Percentiles rank a stretch among this genome's conserved stretches.
Conservation (phyloP, 2,329 filamentous ascomycete genomes). For the Incumbomyces lentus region DNA sequence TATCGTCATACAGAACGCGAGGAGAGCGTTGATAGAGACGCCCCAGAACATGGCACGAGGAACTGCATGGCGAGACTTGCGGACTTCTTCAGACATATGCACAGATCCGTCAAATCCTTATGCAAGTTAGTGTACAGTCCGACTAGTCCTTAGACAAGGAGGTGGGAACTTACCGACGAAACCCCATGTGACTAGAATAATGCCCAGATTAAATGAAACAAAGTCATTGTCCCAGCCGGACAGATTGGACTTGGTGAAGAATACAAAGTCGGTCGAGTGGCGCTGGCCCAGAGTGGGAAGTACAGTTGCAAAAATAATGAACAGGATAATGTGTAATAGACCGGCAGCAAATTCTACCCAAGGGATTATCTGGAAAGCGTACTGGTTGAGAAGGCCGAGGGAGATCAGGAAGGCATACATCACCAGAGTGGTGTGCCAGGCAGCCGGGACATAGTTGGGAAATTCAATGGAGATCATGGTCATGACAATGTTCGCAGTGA, state of each 20-base stretch:
- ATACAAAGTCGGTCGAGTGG: slow-evolving; percentile 27
- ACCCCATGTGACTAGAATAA: slow-evolving; percentile 25
- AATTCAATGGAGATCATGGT: slow-evolving; percentile 11
- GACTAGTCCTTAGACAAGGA: slow-evolving; percentile 1
- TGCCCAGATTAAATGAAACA: slow-evolving; percentile 28
- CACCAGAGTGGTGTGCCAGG: slow-evolving; percentile 25
- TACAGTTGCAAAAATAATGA: slow-evolving; percentile 27
- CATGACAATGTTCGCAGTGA: slow-evolving; percentile 20
- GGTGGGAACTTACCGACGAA: slow-evolving; percentile 19
- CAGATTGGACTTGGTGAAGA: slow-evolving; percentile 18
- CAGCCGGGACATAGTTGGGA: not conserved
- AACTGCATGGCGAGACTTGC: slow-evolving; percentile 23
- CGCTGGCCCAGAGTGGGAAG: slow-evolving; percentile 24
- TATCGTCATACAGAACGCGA: slow-evolving; percentile 27
- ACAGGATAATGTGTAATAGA: slow-evolving; percentile 25
- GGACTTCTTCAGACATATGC: slow-evolving; percentile 29
- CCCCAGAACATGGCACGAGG: slow-evolving; percentile 28
- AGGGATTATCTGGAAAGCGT: slow-evolving; percentile 28
- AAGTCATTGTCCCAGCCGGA: slow-evolving; percentile 26
- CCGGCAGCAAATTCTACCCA: slow-evolving; percentile 29
- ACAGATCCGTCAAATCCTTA: slow-evolving; percentile 15
- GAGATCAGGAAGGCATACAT: slow-evolving; percentile 26
- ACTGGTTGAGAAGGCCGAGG: slow-evolving; percentile 18
- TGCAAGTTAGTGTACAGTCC: not conserved
- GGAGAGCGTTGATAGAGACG: slow-evolving; percentile 23